Evolutionary conservation across 2,329 filamentous ascomycete genomes (phyloP), one percentile per base, ranked within the genome.

Genomic region (Paradendryphiella salina): DNA sequence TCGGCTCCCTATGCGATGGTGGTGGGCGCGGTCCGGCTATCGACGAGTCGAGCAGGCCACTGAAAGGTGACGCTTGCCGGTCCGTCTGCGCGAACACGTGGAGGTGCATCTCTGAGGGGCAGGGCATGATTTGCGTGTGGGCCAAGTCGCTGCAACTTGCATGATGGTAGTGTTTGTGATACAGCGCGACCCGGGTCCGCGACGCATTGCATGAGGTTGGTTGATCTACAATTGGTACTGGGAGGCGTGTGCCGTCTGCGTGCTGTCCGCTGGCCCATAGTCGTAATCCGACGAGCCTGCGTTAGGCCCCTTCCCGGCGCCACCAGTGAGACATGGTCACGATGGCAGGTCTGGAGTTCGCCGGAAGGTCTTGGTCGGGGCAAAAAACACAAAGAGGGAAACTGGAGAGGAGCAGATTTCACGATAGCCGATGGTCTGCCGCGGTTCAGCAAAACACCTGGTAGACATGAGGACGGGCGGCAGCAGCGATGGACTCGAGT

Each of bases 171-270:
- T 46, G 46, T 52, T 48, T 34, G 43, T 52, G 41, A 42, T 32
- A 57, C 43, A 28, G 28, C 46, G 28, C 46, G 29, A 53, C 46
- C 59, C 59, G 59, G 56, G 38, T 43, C 63, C 63, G 61, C 63
- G 59, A 52, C 55, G 62, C 62, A 59, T 54, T 31, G 39, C 47
- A 36, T 17, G 26, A 20, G 23, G 28, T 17, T 41, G 28, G 21
- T 32, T 10, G 18, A 17, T 13, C 9, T 41, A 15, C 9, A 13
- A 46, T 34, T 29, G 46, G 40, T 37, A 13, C 17, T 43, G 43
- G 34, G 54, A 60, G 56, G 56, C n/a, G 59, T 59, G 57, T 60
- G 49, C 56, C 32, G 54, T 32, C 5, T 39, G 48, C 38, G 50
- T 39, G 43, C 41, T 59, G 37, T 46, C 40, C 31, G 56, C 50